Evolutionary conservation across 345 rosid genomes (phyloP).

Genomic region (Salix viminalis): DNA sequence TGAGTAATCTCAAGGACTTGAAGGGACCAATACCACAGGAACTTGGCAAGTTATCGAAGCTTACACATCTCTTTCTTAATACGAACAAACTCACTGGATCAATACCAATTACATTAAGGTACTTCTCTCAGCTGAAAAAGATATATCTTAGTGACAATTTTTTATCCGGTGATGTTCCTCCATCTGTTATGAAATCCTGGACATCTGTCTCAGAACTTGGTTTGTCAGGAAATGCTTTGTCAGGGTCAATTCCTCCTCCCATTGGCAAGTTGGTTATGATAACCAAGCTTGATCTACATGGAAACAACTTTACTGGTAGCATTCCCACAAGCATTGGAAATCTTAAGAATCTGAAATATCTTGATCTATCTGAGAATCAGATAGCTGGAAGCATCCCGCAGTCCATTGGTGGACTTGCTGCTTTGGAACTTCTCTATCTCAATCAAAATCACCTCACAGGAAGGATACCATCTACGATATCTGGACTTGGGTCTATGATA

Average conservation of each 20-base stretch:
- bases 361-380: conserved; percentile 49
- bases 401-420: conserved; percentile 42
- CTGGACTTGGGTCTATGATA: conserved; percentile 37
- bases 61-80: conserved; percentile 41
- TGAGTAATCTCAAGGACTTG: conserved; percentile 49
- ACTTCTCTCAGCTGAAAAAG: conserved; percentile 28
- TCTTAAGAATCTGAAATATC: conserved; percentile 33
- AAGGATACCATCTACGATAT: conserved; percentile 44
- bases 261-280: conserved; percentile 32
- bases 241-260: conserved; percentile 36
- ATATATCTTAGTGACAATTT: conserved; percentile 38
- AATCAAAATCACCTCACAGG: conserved; percentile 44
- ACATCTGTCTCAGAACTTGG: conserved; percentile 36
- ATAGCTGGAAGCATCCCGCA: conserved; percentile 41
- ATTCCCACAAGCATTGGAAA: conserved; percentile 41
- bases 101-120: conserved; percentile 35
- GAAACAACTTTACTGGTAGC: conserved; percentile 38
- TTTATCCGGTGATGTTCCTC: conserved; percentile 37
- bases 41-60: conserved; percentile 35
- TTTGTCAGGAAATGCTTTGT: conserved; percentile 43
- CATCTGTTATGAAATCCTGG: conserved; percentile 27
- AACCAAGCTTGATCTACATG: conserved; percentile 43
- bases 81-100: conserved; percentile 46
- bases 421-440: conserved; percentile 35
- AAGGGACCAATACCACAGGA: conserved; percentile 41